Base-by-base conservation (phyloP, 1,284 basidiomycete genomes). In the Marasmius sp. region DNA sequence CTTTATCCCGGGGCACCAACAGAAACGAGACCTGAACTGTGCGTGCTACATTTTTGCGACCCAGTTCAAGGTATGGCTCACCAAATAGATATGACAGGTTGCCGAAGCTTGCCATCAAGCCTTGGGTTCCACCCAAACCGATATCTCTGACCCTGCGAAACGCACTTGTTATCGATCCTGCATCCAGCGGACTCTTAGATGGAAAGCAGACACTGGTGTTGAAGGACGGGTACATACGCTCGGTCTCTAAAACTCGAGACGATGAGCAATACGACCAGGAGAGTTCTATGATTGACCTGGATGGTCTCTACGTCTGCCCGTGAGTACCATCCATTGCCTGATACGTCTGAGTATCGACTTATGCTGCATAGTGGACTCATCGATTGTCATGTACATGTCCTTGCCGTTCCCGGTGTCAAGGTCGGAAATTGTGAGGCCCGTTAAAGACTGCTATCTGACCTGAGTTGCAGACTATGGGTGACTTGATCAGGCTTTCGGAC, bases 381-480 rank as follows among this genome's bases (percentile, higher is more conserved):
- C n/a, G 72, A 77, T 71, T 77, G 76, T 48, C 81, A 83, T 71
- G 80, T 81, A 0, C 81, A 82, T 67, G 74, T 81, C 58, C 77
- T 75, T 1, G 79, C 79, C 0, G 74, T 77, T 1, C 80, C 79
- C 1, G 73, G 74, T 43, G 71, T 73, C 11, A 72, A 74, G 67
- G 69, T 68, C 16, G 9, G 38, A 20, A 7, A 33, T n/a, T 11
- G 14, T 9, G 20, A 22, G 47, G 48, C 4, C 11, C 11, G 34
- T 16, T 41, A 20, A 11, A 33, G 34, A 18, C n/a, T 6, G 7
- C 18, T 18, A 2, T 37, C 37, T 38, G n/a, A 37, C 11, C n/a
- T 18, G 8, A 14, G 7, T 27, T 5, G 6, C 27, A 70, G 69
- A 76, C 75, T 9, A 75, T 81, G 71, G 65, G 69, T 5, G 79